Conservation (phyloP, 345 rosid genomes). For the Salix suchowensis region DNA sequence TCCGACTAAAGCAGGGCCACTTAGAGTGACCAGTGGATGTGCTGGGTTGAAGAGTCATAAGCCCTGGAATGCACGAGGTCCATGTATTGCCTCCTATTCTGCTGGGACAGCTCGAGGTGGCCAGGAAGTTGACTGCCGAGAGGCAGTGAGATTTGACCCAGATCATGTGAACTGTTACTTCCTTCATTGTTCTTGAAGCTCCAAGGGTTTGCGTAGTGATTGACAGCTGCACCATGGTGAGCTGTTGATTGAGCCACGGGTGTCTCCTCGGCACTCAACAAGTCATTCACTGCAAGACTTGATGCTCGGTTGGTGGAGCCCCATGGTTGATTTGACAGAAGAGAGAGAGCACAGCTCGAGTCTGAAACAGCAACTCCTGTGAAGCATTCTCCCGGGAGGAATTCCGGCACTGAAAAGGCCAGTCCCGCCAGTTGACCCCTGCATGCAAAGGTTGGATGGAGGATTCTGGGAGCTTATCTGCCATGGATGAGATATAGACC, state of each 20-base stretch:
- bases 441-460: slow-evolving; percentile 44
- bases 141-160: slow-evolving; percentile 46
- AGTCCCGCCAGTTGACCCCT: slow-evolving; percentile 43
- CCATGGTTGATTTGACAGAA: slow-evolving; percentile 96
- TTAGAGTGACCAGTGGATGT: slow-evolving; percentile 70
- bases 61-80: slow-evolving; percentile 53
- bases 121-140: slow-evolving; percentile 34
- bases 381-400: slow-evolving; percentile 64
- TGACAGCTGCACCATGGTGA: slow-evolving; percentile 34
- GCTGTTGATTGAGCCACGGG: slow-evolving; percentile 48
- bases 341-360: slow-evolving; percentile 99
- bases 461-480: slow-evolving; percentile 44
- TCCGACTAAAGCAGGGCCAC: neutral
- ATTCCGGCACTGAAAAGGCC: slow-evolving; percentile 47
- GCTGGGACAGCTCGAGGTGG: slow-evolving; percentile 53
- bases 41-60: slow-evolving; percentile 51
- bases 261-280: slow-evolving; percentile 36
- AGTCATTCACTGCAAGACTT: slow-evolving; percentile 33
- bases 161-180: slow-evolving; percentile 34
- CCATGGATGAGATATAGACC: slow-evolving; percentile 38
- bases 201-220: slow-evolving; percentile 53
- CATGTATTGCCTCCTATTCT: slow-evolving; percentile 49
- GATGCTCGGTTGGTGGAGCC: slow-evolving; percentile 38
- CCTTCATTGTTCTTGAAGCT: slow-evolving; percentile 45
- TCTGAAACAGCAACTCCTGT: slow-evolving; percentile 44